phyloP scores from a whole-genome alignment of 768 basidiomycete species.

The Tulasnella sp. region DNA sequence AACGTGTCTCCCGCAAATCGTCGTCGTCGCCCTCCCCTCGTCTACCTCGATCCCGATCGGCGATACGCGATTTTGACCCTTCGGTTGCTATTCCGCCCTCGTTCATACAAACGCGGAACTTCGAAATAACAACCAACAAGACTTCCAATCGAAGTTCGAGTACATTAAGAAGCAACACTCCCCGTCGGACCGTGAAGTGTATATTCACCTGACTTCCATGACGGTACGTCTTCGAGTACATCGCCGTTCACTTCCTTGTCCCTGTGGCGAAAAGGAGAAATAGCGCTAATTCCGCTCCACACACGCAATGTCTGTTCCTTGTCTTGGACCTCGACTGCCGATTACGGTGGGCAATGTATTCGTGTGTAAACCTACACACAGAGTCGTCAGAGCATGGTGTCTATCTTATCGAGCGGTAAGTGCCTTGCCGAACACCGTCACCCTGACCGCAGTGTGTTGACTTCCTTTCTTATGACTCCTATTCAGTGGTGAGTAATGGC shows the following conservation, averaged over 20 bases:
- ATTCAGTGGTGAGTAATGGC: constrained; percentile 12
- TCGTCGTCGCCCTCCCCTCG: not conserved
- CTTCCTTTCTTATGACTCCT: not conserved
- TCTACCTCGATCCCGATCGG: constrained; percentile 4
- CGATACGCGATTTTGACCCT: constrained; percentile 7
- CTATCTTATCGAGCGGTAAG: constrained; percentile 13
- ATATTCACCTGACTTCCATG: constrained; percentile 17
- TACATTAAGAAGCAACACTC: constrained; percentile 20
- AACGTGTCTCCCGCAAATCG: not conserved
- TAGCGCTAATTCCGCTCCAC: not conserved
- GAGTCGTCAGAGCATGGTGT: constrained; percentile 14
- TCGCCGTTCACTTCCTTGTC: constrained; percentile 5
- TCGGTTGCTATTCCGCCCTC: not conserved
- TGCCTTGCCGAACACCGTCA: not conserved
- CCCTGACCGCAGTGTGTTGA: not conserved
- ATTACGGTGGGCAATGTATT: not conserved
- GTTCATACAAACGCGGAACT: not conserved
- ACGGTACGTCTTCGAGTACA: constrained; percentile 9
- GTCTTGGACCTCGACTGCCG: constrained; percentile 1
- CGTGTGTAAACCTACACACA: not conserved
- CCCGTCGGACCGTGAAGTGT: constrained; percentile 15
- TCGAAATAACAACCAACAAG: not conserved
- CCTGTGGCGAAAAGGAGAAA: not conserved
- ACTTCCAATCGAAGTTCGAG: constrained; percentile 24
- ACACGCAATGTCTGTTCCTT: not conserved